Evolutionary conservation across 495 filamentous ascomycete species (phyloP).

Genomic region (Coniosporium apollinis): DNA sequence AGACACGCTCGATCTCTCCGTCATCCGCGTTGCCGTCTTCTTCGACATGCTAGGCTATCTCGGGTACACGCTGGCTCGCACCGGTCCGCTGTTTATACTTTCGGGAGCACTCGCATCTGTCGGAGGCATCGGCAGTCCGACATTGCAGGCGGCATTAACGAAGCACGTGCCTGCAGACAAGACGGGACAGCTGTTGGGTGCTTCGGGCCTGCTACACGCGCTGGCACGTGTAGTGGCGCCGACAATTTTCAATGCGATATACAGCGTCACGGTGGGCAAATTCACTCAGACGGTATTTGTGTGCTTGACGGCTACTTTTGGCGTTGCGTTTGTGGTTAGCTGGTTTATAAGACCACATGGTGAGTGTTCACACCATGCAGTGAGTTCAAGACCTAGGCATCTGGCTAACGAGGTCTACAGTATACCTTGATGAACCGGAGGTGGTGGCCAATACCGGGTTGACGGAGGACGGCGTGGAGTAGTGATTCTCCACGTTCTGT

Average conservation of each 20-base stretch:
- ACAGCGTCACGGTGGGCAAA: slow-evolving; percentile 58
- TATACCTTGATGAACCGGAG: too few relatives aligned
- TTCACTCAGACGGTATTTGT: slow-evolving; percentile 75
- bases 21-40: slow-evolving; percentile 60
- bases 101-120: slow-evolving; percentile 56
- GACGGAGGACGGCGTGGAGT: too few relatives aligned
- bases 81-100: slow-evolving; percentile 37
- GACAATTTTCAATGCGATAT: slow-evolving; percentile 68
- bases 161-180: slow-evolving; percentile 76
- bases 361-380: slow-evolving; percentile 25
- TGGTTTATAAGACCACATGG: slow-evolving; percentile 57
- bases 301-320: slow-evolving; percentile 48
- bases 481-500: too few relatives aligned
- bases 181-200: slow-evolving; percentile 73
- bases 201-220: slow-evolving; percentile 70
- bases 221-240: slow-evolving; percentile 64
- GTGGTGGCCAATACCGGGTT: too few relatives aligned
- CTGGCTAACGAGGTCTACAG: too few relatives aligned
- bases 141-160: slow-evolving; percentile 63
- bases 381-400: too few relatives aligned
- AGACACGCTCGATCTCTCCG: slow-evolving; percentile 55
- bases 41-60: slow-evolving; percentile 63
- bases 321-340: slow-evolving; percentile 42
- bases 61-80: slow-evolving; percentile 50
- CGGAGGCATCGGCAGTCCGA: slow-evolving; percentile 73